A percentile compares a stretch with the other conserved stretches of the same genome.
Evolutionary conservation across 2,329 filamentous ascomycete genomes (phyloP).

Genomic region (Pseudogymnoascus sp.): DNA sequence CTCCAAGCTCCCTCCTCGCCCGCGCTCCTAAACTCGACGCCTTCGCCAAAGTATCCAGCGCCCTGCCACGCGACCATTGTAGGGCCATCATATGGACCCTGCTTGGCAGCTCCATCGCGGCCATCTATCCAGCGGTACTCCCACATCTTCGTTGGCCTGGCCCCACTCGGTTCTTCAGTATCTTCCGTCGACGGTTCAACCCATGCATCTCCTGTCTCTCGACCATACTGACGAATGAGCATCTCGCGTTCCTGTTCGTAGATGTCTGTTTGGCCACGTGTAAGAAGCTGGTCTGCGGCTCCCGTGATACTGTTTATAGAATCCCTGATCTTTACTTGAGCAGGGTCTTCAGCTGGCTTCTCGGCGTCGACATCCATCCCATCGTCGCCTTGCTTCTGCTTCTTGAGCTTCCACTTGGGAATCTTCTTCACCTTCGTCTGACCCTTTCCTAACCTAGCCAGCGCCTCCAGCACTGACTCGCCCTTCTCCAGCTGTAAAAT

Average conservation of each 20-base stretch:
- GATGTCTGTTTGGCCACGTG: conserved; percentile 76
- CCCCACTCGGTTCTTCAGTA: conserved; percentile 24
- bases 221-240: conserved; percentile 71
- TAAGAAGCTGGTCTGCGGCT: conserved; percentile 78
- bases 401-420: conserved; percentile 64
- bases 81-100: conserved; percentile 77
- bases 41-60: conserved; percentile 86
- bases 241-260: conserved; percentile 84
- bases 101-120: conserved; percentile 64
- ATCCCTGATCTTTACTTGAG: conserved; percentile 59
- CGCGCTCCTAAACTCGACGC: conserved; percentile 65
- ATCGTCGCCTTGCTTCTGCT: conserved; percentile 44
- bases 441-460: conserved; percentile 68
- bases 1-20: conserved; percentile 39
- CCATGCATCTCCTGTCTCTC: conserved; percentile 86
- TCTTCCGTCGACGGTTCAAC: conserved; percentile 38
- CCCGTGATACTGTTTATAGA: conserved; percentile 78
- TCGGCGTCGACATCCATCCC: conserved; percentile 63
- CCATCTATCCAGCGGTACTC: conserved; percentile 91
- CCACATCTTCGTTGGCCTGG: conserved; percentile 49
- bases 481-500: conserved; percentile 67
- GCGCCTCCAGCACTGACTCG: conserved; percentile 81
- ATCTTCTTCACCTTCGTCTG: conserved; percentile 51
- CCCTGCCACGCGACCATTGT: conserved; percentile 90
- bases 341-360: conserved; percentile 51